Evolutionary conservation across 2,329 filamentous ascomycete genomes (phyloP).

Genomic region (Ophiocordyceps camponoti-saundersi): DNA sequence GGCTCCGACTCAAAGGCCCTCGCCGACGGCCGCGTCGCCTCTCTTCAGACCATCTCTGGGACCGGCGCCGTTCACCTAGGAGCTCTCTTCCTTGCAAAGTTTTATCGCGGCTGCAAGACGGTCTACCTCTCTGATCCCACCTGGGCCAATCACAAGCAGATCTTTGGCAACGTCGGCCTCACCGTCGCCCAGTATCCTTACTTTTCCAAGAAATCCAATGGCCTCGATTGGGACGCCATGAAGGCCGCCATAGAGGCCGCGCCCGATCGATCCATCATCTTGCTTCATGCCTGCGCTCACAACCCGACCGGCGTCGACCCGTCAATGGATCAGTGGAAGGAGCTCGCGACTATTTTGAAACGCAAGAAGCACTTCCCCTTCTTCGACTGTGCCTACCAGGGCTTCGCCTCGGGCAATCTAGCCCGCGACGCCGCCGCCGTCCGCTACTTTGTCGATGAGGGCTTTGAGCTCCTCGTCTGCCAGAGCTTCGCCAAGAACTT

Average conservation of each 20-base stretch:
- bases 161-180: conserved; percentile 82
- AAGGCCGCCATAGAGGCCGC: conserved; percentile 52
- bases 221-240: conserved; percentile 86
- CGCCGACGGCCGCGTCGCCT: conserved; percentile 62
- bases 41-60: conserved; percentile 89
- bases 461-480: conserved; percentile 73
- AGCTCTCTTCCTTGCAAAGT: conserved; percentile 82
- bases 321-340: conserved; percentile 83
- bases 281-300: conserved; percentile 91
- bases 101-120: conserved; percentile 60
- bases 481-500: conserved; percentile 98
- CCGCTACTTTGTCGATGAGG: conserved; percentile 82
- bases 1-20: conserved; percentile 68
- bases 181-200: conserved; percentile 77
- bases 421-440: conserved; percentile 78
- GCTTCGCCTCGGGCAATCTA: conserved; percentile 86
- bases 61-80: conserved; percentile 91
- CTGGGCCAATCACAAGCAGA: conserved; percentile 98
- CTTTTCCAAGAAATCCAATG: conserved; percentile 76
- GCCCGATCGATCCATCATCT: conserved; percentile 65
- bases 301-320: conserved; percentile 97
- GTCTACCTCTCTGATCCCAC: conserved; percentile 91
- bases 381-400: conserved; percentile 96
- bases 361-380: conserved; percentile 83
- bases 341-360: conserved; percentile 64